Conservation (phyloP, 2,329 filamentous ascomycete species). For the Beauveria sp. region DNA sequence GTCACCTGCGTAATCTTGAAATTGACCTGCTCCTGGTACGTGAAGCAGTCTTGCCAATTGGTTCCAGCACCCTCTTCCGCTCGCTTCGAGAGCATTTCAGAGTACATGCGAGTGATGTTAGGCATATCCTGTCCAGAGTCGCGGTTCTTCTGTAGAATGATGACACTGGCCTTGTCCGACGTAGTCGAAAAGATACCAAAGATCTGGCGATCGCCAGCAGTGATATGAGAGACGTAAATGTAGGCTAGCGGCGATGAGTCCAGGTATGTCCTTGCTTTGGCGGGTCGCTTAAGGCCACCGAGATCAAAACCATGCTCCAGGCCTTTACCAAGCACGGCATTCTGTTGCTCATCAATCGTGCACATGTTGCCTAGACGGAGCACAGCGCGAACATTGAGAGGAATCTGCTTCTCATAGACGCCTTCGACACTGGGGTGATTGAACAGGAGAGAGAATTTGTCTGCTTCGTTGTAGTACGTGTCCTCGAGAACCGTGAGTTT, state of each 20-base stretch:
- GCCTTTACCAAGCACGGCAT: slow-evolving; percentile 85
- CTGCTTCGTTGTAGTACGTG: slow-evolving; percentile 73
- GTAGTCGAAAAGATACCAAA: slow-evolving; percentile 88
- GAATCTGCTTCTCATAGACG: slow-evolving; percentile 91
- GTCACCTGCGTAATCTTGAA: slow-evolving; percentile 87
- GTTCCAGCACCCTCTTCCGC: slow-evolving; percentile 59
- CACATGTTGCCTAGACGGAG: slow-evolving; percentile 85
- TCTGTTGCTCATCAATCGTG: slow-evolving; percentile 84
- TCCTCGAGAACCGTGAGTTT: slow-evolving; percentile 87
- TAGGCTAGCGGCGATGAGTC: slow-evolving; percentile 68
- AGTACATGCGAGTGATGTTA: slow-evolving; percentile 83
- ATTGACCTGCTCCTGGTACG: slow-evolving; percentile 76
- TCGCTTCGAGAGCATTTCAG: slow-evolving; percentile 62
- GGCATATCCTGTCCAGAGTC: slow-evolving; percentile 76
- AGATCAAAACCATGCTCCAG: slow-evolving; percentile 92
- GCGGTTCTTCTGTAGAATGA: slow-evolving; percentile 76
- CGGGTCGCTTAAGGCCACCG: slow-evolving; percentile 59
- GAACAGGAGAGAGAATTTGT: slow-evolving; percentile 76
- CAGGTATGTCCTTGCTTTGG: slow-evolving; percentile 64
- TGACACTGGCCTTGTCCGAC: slow-evolving; percentile 70
- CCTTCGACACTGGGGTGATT: slow-evolving; percentile 93
- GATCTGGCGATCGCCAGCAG: slow-evolving; percentile 81
- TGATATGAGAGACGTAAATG: slow-evolving; percentile 88
- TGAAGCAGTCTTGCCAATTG: slow-evolving; percentile 71
- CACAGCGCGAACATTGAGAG: slow-evolving; percentile 77